Conservation (phyloP, 257 asterid species). For the Plantago elongata region DNA sequence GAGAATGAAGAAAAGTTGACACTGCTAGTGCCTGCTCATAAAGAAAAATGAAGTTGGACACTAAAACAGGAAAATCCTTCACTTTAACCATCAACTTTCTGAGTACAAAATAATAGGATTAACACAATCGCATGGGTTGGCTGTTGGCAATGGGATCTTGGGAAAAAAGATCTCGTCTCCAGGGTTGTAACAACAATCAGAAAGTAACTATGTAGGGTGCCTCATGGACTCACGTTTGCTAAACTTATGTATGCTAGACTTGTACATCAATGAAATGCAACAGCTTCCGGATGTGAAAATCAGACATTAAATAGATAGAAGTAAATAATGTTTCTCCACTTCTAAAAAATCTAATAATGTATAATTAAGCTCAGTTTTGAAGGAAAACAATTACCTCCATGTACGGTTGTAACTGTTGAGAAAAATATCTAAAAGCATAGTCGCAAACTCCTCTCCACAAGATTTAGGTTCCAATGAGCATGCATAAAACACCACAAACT, state of each 20-base stretch:
- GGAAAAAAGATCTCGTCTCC: too few relatives aligned
- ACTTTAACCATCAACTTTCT: too few relatives aligned
- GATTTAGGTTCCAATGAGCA: constrained; percentile 89
- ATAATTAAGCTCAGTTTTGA: not conserved
- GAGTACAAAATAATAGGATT: too few relatives aligned
- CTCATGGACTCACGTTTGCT: too few relatives aligned
- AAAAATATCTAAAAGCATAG: constrained; percentile 44
- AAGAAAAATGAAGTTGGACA: too few relatives aligned
- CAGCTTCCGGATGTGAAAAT: not conserved
- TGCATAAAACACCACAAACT: constrained; percentile 92
- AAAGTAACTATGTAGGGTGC: too few relatives aligned
- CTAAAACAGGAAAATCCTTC: too few relatives aligned
- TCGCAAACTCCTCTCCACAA: constrained; percentile 64
- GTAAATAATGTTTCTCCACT: constrained; percentile 2
- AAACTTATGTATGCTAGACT: not conserved
- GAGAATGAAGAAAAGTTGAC: too few relatives aligned
- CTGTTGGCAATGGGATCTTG: too few relatives aligned
- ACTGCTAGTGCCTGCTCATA: too few relatives aligned
- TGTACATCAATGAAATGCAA: not conserved
- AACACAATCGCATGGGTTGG: too few relatives aligned
- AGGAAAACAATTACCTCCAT: constrained; percentile 49
- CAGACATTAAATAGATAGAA: constrained; percentile 6
- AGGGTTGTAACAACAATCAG: too few relatives aligned
- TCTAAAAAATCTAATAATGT: not conserved
- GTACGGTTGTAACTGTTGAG: constrained; percentile 42